A percentile compares a stretch with the other conserved stretches of the same genome.
Evolutionary conservation across 306 rosid species (phyloP).

Genomic region (Medicago ruthenica): DNA sequence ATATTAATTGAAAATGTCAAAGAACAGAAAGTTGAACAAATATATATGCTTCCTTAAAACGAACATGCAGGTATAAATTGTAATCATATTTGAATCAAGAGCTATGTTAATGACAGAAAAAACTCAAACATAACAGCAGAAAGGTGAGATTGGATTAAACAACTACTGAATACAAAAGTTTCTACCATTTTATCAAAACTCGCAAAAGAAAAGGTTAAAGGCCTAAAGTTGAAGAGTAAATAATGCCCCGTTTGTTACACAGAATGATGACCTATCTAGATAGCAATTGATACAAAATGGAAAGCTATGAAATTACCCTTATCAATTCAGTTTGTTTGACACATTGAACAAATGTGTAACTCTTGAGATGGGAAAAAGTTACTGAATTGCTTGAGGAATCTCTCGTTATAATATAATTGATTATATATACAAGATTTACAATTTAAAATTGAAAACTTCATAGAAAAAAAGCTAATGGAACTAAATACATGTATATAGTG

Average conservation of each 20-base stretch:
- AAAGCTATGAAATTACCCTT: not conserved
- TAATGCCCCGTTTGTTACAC: not conserved
- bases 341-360: slow-evolving; percentile 20
- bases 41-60: slow-evolving; percentile 30
- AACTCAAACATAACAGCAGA: slow-evolving; percentile 2
- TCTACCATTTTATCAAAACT: slow-evolving; percentile 12
- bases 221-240: not conserved
- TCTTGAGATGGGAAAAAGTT: not conserved
- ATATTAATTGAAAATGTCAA: slow-evolving; percentile 37
- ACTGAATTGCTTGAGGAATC: slow-evolving; percentile 1
- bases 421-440: no score
- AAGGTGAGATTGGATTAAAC: slow-evolving; percentile 11
- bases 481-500: not conserved
- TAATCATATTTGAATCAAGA: not conserved
- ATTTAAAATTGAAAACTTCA: no score
- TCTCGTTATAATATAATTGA: not conserved
- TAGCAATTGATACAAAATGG: not conserved
- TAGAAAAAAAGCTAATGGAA: no score
- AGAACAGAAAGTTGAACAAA: slow-evolving; percentile 24
- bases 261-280: not conserved
- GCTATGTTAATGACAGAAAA: not conserved
- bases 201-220: not conserved
- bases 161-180: not conserved
- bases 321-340: slow-evolving; percentile 29
- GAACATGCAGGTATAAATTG: slow-evolving; percentile 3